Evolutionary conservation across 2,329 filamentous ascomycete species (phyloP).

Genomic region (Fusarium illudens): DNA sequence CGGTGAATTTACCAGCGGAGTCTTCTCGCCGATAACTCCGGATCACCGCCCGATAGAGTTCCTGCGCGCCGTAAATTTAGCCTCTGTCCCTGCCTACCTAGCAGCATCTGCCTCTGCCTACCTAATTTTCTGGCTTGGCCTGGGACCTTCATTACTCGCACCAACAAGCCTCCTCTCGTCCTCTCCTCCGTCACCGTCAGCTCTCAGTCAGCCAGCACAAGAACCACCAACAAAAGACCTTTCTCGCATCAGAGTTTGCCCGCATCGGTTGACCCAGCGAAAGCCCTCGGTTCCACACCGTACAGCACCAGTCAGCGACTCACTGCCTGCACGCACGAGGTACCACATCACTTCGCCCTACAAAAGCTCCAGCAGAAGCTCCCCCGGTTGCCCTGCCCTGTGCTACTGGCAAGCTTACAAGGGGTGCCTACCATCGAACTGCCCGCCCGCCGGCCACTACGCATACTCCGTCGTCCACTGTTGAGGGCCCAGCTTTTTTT

Average conservation of each 20-base stretch:
- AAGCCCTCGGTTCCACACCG: slow-evolving; percentile 41
- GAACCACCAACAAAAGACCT: slow-evolving; percentile 3
- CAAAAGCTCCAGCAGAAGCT: slow-evolving; percentile 2
- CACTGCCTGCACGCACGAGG: slow-evolving; percentile 23
- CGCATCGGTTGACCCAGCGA: slow-evolving; percentile 41
- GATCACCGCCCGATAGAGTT: slow-evolving; percentile 18
- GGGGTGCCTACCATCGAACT: slow-evolving; percentile 20
- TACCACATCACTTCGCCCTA: slow-evolving; percentile 3
- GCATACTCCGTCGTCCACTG: slow-evolving; percentile 26
- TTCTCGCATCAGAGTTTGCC: slow-evolving; percentile 39
- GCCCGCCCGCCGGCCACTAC: slow-evolving; percentile 14
- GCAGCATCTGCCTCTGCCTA: background rate
- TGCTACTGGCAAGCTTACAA: slow-evolving; percentile 8
- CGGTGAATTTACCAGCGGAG: background rate
- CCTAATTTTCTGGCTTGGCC: slow-evolving; percentile 8
- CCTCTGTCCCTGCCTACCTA: slow-evolving; percentile 11
- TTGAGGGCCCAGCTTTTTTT: slow-evolving; percentile 36
- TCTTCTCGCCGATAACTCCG: slow-evolving; percentile 25
- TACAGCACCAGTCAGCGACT: slow-evolving; percentile 21
- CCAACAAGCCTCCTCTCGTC: slow-evolving; percentile 15
- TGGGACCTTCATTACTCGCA: slow-evolving; percentile 5
- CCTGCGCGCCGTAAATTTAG: slow-evolving; percentile 5
- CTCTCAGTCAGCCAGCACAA: slow-evolving; percentile 18
- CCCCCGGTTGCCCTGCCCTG: background rate
- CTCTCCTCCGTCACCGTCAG: slow-evolving; percentile 1